Evolutionary conservation across 345 rosid species (phyloP).

Genomic region (Streptanthus diversifolius): DNA sequence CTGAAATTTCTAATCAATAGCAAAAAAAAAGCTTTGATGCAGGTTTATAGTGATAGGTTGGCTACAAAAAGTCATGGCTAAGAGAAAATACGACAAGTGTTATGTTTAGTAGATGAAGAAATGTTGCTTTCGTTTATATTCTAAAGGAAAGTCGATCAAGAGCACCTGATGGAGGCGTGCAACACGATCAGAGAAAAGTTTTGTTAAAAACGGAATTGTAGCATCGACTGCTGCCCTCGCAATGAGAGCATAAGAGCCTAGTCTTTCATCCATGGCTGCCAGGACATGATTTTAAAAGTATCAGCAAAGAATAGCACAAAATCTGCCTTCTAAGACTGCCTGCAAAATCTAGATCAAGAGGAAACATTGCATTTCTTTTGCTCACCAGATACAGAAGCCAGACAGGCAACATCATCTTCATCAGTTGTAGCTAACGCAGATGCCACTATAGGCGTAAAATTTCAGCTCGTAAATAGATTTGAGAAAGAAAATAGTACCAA

Average conservation of each 20-base stretch:
- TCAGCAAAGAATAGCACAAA: conserved; percentile 17
- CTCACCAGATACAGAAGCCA: conserved; percentile 88
- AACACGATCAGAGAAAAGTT: conserved; percentile 65
- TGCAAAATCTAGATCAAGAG: conserved; percentile 8
- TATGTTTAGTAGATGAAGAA: neutral
- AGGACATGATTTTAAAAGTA: conserved; percentile 28
- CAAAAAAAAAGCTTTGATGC: conserved; percentile 5
- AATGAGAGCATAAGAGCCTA: conserved; percentile 92
- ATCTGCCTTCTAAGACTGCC: conserved; percentile 18
- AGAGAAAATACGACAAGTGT: neutral
- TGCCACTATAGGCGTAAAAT: conserved; percentile 45
- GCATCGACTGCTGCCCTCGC: conserved; percentile 85
- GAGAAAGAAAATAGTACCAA: conserved; percentile 11
- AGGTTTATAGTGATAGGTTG: conserved; percentile 3
- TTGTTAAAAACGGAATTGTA: conserved; percentile 73
- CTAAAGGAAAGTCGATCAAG: conserved; percentile 19
- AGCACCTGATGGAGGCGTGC: conserved; percentile 81
- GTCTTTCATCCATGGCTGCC: conserved; percentile 96
- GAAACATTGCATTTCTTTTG: conserved; percentile 18
- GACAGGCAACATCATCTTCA: conserved; percentile 56
- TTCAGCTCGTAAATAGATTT: conserved; percentile 15
- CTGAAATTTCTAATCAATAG: neutral
- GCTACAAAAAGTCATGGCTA: conserved; percentile 9
- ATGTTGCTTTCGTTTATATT: neutral
- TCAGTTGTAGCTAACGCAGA: conserved; percentile 64